A percentile compares a stretch with the other conserved stretches of the same genome.
phyloP scores from a whole-genome alignment of 2,329 filamentous ascomycete species.

The Venturia effusa region DNA sequence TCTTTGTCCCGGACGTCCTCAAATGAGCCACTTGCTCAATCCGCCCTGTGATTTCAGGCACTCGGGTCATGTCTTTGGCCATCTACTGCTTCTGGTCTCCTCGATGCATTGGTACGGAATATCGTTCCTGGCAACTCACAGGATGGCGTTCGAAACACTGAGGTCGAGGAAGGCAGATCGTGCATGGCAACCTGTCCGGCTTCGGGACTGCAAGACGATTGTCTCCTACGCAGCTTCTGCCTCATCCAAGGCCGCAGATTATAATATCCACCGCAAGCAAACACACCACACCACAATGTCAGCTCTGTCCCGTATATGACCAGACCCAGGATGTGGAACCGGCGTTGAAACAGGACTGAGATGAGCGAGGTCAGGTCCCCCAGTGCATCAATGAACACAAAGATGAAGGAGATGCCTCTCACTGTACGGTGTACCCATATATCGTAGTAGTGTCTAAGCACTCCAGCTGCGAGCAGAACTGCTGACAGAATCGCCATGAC shows the following conservation, averaged over 20 bases:
- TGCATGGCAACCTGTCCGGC: constrained; percentile 29
- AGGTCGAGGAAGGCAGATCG: constrained; percentile 47
- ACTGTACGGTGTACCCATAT: constrained; percentile 57
- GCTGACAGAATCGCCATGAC: constrained; percentile 59
- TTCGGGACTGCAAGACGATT: neutral
- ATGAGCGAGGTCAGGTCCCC: constrained; percentile 58
- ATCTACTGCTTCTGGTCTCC: constrained; percentile 5
- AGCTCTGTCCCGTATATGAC: constrained; percentile 58
- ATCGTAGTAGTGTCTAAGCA: constrained; percentile 58
- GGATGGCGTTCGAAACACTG: constrained; percentile 50
- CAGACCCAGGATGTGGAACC: constrained; percentile 50
- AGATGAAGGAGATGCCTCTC: constrained; percentile 60
- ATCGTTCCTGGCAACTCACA: constrained; percentile 17
- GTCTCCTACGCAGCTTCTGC: constrained; percentile 22
- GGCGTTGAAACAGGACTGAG: constrained; percentile 51
- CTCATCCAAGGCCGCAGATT: constrained; percentile 50
- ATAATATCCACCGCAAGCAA: constrained; percentile 54
- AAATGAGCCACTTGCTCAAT: neutral
- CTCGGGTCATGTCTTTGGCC: constrained; percentile 1
- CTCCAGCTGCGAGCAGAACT: constrained; percentile 51
- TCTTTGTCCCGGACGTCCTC: neutral
- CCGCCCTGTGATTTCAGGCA: neutral
- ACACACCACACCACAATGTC: constrained; percentile 55
- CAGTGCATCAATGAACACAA: constrained; percentile 58
- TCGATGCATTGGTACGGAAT: neutral